Base-by-base conservation (phyloP, 306 rosid genomes). In the Datisca glomerata region DNA sequence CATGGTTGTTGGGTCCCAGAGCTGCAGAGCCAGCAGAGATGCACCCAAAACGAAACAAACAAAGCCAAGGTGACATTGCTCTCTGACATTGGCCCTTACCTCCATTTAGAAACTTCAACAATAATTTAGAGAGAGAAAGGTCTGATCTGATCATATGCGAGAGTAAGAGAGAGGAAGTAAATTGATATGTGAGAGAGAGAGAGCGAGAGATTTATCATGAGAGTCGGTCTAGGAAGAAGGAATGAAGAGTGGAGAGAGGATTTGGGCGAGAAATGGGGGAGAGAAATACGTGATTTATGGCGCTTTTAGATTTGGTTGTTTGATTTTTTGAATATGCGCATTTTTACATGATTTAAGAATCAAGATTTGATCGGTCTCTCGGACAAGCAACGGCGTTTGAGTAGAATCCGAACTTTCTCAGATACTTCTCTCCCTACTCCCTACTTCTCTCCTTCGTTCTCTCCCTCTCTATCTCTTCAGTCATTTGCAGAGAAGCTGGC, bases 241-340 rank as follows among this genome's bases (percentile, higher is more conserved):
- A 81, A 55, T 33, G 31, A 60, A 82, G 73, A 44, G 71, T 64
- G 61, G 78, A 69, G 76, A 85, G 76, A 76, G 64, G 52, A 71
- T 82, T 68, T 70, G 65, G 84, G 68, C 73, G 41, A 70, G 4
- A 51, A 68, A 56, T 42, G 4, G 10, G 63, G 46, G 9, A 56
- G 47, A 45, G 55, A 57, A 33, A 35, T 61, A 49, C 29, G 46
- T 38, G 47, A 49, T 48, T 48, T 67, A 24, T 49, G 25, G 37
- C 39, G 61, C 68, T 66, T 49, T 49, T 72, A 75, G 84, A 81
- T 81, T 75, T 78, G 41, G 71, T 57, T 51, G 55, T 43, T 59
- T 78, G 19, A 34, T 49, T 32, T 21, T 40, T 36, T 29, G 41
- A 29, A n/a, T n/a, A n/a, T 12, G 18, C 19, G 18, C 29, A 11